phyloP scores from a whole-genome alignment of 2,329 filamentous ascomycete species.

The Elsinoe fawcettii region DNA sequence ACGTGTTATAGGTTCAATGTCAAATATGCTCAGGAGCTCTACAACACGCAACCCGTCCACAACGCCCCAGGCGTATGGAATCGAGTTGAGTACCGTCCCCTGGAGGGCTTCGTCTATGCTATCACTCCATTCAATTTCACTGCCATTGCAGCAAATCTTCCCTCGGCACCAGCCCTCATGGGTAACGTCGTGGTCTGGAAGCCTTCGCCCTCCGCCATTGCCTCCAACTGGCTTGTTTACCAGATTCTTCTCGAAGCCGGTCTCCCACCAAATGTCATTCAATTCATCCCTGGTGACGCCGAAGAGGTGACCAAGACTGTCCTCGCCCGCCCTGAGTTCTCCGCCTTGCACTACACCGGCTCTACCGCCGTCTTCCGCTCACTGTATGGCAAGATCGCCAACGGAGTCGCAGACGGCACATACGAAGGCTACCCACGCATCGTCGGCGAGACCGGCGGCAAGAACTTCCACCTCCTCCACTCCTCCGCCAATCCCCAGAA shows the following conservation, averaged over 20 bases:
- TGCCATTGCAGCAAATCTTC: constrained; percentile 82
- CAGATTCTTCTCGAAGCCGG: constrained; percentile 86
- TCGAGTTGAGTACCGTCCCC: constrained; percentile 75
- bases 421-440: constrained; percentile 83
- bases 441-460: constrained; percentile 84
- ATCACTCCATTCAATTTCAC: constrained; percentile 97
- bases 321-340: constrained; percentile 70
- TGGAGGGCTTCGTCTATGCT: constrained; percentile 94
- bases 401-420: constrained; percentile 69
- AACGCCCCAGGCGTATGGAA: constrained; percentile 85
- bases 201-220: constrained; percentile 80
- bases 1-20: constrained; percentile 62
- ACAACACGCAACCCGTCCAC: constrained; percentile 77
- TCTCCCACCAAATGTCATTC: constrained; percentile 80
- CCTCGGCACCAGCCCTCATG: constrained; percentile 74
- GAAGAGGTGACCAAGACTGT: constrained; percentile 73
- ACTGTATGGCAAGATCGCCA: constrained; percentile 78
- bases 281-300: constrained; percentile 85
- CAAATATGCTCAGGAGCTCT: constrained; percentile 84
- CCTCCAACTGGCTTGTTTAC: constrained; percentile 86
- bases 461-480: constrained; percentile 88
- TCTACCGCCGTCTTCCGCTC: constrained; percentile 85
- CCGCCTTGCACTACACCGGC: constrained; percentile 90
- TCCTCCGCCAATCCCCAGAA: constrained; percentile 68
- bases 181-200: constrained; percentile 97